Evolutionary conservation across 495 filamentous ascomycete genomes (phyloP), one percentile per base, ranked within the genome.

Genomic region (Penicillium cinerascens): DNA sequence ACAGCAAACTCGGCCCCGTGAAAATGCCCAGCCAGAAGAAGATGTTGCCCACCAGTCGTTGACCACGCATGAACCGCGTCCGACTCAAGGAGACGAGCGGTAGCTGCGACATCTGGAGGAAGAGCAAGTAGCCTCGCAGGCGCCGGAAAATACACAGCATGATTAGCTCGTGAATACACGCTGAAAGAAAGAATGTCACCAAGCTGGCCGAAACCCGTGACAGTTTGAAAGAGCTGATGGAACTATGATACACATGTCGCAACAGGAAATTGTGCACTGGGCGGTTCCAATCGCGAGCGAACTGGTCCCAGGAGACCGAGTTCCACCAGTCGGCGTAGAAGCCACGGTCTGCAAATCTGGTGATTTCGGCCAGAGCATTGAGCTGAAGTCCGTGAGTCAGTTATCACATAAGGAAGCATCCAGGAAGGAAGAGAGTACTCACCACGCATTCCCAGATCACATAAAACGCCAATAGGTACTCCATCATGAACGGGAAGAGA

Each of bases 101-200:
- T 6, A 64, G 44, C 23, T 64, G 61, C 7, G 38, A 58, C 84
- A 91, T 84, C 72, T 91, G 87, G 58, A 85, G 61, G 22, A 81
- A 65, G 8, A 90, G 74, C 54, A 91, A 63, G 58, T 90, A 89
- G 6, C 87, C 87, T 29, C 87, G 73, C 21, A 90, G 77, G 56
- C 88, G 87, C 69, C 84, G 84, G 60, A 91, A 91, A 48, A 91
- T 79, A 47, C 84, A 84, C 71, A 82, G 81, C 87, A 90, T 90
- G 54, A 89, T 54, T 73, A 89, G 71, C 65, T 90, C 87, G 58
- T 91, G 87, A 18, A 88, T 79, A 52, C 82, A 77, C 2, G 87
- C 85, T 13, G 75, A 81, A 11, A 91, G 63, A 44, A 89, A 76
- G 60, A 91, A 91, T 7, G 87, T 91, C 23, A 87, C 79, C 17